These are phyloP conservation scores for Eucalyptus albens DNA, from an alignment of 345 rosid genomes.

Conservation along the genomic window DNA sequence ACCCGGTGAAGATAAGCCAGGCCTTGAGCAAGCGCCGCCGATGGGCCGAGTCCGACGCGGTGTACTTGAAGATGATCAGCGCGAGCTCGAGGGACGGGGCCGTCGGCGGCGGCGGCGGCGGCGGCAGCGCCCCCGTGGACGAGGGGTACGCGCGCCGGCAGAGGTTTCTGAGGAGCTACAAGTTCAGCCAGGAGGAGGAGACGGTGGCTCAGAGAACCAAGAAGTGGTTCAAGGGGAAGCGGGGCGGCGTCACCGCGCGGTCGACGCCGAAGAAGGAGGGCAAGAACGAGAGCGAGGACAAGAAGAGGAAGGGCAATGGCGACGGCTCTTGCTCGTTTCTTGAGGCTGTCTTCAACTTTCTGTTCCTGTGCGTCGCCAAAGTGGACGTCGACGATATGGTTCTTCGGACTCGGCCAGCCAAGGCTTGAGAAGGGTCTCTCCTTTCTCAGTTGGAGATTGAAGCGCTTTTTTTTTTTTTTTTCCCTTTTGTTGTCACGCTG, in stretches of 20 bases:
- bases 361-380: not conserved
- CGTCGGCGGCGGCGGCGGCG: not conserved
- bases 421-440: not conserved
- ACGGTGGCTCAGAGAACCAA: not conserved
- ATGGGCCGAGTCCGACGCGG: slow-evolving; percentile 15
- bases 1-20: not conserved
- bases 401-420: not conserved
- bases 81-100: not conserved
- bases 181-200: not conserved
- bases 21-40: not conserved
- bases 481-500: not conserved
- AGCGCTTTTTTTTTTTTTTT: not conserved
- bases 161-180: slow-evolving; percentile 19
- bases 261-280: not conserved
- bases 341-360: not conserved
- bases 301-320: not conserved
- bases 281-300: not conserved
- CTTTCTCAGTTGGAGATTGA: not conserved
- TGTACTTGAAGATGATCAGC: not conserved
- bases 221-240: not conserved
- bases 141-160: slow-evolving; percentile 1
- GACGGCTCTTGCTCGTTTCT: not conserved
- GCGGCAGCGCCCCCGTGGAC: not conserved
- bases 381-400: not conserved
- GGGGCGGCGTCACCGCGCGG: not conserved